Conservation (phyloP, 1,284 basidiomycete species). For the Polyporus tsugae region DNA sequence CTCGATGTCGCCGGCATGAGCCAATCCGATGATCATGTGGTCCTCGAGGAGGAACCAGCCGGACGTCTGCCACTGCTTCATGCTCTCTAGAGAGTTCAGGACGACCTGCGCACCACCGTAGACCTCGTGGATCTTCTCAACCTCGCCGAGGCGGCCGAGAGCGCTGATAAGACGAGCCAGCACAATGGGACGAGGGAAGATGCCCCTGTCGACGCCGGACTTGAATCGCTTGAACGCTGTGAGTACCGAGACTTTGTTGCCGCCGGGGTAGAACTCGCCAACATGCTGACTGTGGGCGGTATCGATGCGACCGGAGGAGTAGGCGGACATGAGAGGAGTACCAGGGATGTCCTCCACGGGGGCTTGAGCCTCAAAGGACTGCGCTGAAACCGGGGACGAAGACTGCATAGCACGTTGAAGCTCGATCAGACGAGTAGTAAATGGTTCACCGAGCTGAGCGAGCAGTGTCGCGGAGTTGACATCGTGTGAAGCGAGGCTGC, state of each 20-base stretch:
- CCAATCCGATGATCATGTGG: slow-evolving; percentile 86
- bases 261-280: slow-evolving; percentile 50
- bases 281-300: slow-evolving; percentile 47
- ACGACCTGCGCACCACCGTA: slow-evolving; percentile 79
- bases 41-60: slow-evolving; percentile 88
- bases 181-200: slow-evolving; percentile 60
- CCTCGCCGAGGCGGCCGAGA: slow-evolving; percentile 69
- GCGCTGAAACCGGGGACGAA: slow-evolving; percentile 20
- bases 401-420: slow-evolving; percentile 23
- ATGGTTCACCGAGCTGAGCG: slow-evolving; percentile 32
- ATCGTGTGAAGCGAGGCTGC: slow-evolving; percentile 28
- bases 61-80: slow-evolving; percentile 59
- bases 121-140: slow-evolving; percentile 68
- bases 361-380: slow-evolving; percentile 23
- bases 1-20: slow-evolving; percentile 82
- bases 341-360: slow-evolving; percentile 28
- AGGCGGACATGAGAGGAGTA: slow-evolving; percentile 20
- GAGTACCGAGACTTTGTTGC: slow-evolving; percentile 34
- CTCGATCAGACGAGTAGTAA: slow-evolving; percentile 26
- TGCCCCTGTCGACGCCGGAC: slow-evolving; percentile 44
- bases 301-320: slow-evolving; percentile 37
- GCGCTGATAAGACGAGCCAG: slow-evolving; percentile 73
- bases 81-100: slow-evolving; percentile 53
- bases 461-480: slow-evolving; percentile 28
- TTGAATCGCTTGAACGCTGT: slow-evolving; percentile 50